Conservation (phyloP, 495 filamentous ascomycete species). For the Darksidea phi region DNA sequence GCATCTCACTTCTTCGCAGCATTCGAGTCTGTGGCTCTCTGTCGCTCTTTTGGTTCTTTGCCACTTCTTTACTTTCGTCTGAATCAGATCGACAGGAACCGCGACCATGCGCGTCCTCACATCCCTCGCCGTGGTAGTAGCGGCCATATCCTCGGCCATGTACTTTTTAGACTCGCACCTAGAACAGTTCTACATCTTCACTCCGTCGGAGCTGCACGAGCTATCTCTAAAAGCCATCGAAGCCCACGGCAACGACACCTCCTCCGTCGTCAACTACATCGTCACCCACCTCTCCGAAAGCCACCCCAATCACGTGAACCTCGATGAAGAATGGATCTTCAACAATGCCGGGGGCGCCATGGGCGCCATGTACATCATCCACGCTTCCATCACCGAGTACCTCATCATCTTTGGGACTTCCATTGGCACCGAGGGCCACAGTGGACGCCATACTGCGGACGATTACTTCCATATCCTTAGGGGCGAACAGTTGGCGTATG, state of each 20-base stretch:
- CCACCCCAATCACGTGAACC: conserved; percentile 51
- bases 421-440: conserved; percentile 85
- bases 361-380: conserved; percentile 87
- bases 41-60: too few species aligned
- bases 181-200: conserved; percentile 75
- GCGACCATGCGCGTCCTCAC: conserved; percentile 12
- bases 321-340: conserved; percentile 66
- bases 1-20: too few species aligned
- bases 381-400: conserved; percentile 54
- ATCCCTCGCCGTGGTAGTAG: conserved; percentile 41
- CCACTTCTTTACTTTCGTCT: too few species aligned
- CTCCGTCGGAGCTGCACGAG: conserved; percentile 63
- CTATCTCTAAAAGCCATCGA: conserved; percentile 63
- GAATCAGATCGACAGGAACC: not conserved
- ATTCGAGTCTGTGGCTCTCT: too few species aligned
- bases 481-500: conserved; percentile 71
- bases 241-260: conserved; percentile 70
- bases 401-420: conserved; percentile 56
- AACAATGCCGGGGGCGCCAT: conserved; percentile 63
- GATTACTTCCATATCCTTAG: conserved; percentile 89
- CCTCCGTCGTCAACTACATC: conserved; percentile 65
- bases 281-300: conserved; percentile 47
- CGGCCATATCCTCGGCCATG: conserved; percentile 57
- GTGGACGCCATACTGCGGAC: conserved; percentile 81
- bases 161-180: conserved; percentile 67